These are phyloP conservation scores for Vanrija sp. DNA, from an alignment of 1,284 basidiomycete genomes.

Conservation along the genomic window DNA sequence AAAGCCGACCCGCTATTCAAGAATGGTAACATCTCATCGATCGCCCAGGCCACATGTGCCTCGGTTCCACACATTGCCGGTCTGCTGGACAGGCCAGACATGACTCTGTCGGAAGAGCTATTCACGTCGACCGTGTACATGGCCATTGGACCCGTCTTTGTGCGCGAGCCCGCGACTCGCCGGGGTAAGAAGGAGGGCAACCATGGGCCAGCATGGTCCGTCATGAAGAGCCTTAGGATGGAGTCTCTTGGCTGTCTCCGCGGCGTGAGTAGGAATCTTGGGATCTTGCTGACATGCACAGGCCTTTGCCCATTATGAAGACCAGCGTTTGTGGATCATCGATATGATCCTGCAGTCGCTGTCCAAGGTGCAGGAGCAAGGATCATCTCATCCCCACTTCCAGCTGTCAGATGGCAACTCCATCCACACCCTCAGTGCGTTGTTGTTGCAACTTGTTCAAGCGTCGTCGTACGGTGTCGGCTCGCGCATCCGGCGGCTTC, in stretches of 20 bases:
- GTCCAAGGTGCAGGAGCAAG: conserved; percentile 82
- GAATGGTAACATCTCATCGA: conserved; percentile 58
- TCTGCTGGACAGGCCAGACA: conserved; percentile 50
- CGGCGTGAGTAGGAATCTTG: conserved; percentile 57
- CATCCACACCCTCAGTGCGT: conserved; percentile 85
- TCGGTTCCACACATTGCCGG: conserved; percentile 45
- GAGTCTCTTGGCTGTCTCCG: conserved; percentile 78
- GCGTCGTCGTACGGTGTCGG: conserved; percentile 77
- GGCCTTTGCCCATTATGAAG: conserved; percentile 84
- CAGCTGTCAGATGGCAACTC: conserved; percentile 60
- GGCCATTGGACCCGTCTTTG: conserved; percentile 87
- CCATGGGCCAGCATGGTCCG: conserved; percentile 43
- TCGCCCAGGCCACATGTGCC: conserved; percentile 59
- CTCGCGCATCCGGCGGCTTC: conserved; percentile 24
- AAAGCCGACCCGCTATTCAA: conserved; percentile 31
- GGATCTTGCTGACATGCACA: conserved; percentile 34
- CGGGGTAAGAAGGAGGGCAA: conserved; percentile 56
- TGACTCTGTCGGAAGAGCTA: conserved; percentile 76
- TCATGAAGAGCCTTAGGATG: conserved; percentile 72
- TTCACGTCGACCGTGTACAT: conserved; percentile 89
- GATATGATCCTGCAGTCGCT: conserved; percentile 88
- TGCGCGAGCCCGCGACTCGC: conserved; percentile 58
- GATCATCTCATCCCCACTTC: conserved; percentile 80
- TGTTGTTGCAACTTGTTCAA: conserved; percentile 92
- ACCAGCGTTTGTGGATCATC: conserved; percentile 90